phyloP scores from a whole-genome alignment of 306 rosid species.

The Arachis stenosperma region DNA sequence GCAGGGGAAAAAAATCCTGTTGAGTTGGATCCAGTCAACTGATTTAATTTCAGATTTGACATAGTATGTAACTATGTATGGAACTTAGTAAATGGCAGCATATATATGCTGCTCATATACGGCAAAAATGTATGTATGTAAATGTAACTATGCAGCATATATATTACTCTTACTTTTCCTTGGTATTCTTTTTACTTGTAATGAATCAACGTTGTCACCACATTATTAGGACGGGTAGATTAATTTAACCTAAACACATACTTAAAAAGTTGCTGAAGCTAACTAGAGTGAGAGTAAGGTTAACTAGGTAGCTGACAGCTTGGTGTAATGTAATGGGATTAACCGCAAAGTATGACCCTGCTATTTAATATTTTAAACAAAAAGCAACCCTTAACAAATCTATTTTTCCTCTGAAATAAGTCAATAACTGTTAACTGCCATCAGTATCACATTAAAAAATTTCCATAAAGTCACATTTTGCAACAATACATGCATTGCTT shows the following conservation, averaged over 20 bases:
- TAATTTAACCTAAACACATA: background rate
- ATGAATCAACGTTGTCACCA: background rate
- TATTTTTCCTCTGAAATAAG: background rate
- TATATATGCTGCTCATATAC: background rate
- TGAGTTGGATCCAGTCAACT: background rate
- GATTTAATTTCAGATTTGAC: slow-evolving; percentile 5
- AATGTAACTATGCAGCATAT: no score
- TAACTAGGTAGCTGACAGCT: background rate
- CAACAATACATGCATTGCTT: slow-evolving; percentile 42
- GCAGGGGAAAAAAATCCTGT: background rate
- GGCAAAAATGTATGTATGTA: background rate
- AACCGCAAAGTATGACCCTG: background rate
- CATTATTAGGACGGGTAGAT: background rate
- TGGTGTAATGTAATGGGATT: background rate
- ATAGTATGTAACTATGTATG: background rate
- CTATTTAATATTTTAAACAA: background rate
- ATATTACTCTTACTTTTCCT: slow-evolving; percentile 3
- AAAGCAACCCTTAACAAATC: slow-evolving; percentile 35
- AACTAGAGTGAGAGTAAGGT: background rate
- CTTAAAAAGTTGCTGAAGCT: background rate
- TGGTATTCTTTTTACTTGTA: background rate
- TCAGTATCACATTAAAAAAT: background rate
- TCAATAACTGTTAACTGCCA: slow-evolving; percentile 31
- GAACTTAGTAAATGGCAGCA: background rate
- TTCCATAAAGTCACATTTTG: background rate